Evolutionary conservation across 371 early-diverging fungal species (phyloP).

Genomic region (Apophysomyces variabilis): DNA sequence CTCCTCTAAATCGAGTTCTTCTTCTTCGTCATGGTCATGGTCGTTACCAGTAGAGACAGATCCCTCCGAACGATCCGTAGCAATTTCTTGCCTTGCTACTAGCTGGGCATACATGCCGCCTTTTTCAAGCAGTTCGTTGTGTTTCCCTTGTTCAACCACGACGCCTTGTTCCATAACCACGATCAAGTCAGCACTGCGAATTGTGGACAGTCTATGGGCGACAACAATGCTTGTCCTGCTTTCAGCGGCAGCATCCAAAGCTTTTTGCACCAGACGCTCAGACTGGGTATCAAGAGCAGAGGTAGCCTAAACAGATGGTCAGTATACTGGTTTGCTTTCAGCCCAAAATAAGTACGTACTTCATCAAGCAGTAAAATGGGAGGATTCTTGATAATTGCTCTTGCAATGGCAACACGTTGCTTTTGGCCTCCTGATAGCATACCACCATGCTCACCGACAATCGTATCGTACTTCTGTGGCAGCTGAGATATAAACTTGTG

Average conservation of each 20-base stretch:
- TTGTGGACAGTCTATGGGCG: slow-evolving; percentile 84
- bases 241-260: slow-evolving; percentile 73
- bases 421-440: slow-evolving; percentile 79
- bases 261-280: slow-evolving; percentile 81
- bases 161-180: slow-evolving; percentile 73
- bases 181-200: slow-evolving; percentile 80
- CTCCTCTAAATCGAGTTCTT: background rate
- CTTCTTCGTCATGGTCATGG: slow-evolving; percentile 14
- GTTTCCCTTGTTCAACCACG: slow-evolving; percentile 73
- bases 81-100: slow-evolving; percentile 58
- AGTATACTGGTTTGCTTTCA: slow-evolving; percentile 35
- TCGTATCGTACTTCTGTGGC: slow-evolving; percentile 75
- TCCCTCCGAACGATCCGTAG: slow-evolving; percentile 20
- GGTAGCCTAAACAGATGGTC: slow-evolving; percentile 64
- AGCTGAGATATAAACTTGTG: slow-evolving; percentile 73
- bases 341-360: slow-evolving; percentile 13
- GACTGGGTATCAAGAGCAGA: slow-evolving; percentile 78
- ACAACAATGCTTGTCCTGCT: slow-evolving; percentile 88
- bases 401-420: slow-evolving; percentile 45
- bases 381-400: slow-evolving; percentile 39
- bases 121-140: slow-evolving; percentile 55
- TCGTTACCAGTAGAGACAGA: background rate
- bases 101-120: slow-evolving; percentile 56
- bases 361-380: slow-evolving; percentile 39
- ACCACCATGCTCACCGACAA: slow-evolving; percentile 67